These are phyloP conservation scores for Fusarium anguioides DNA, from an alignment of 2,329 filamentous ascomycete species.

Conservation along the genomic window DNA sequence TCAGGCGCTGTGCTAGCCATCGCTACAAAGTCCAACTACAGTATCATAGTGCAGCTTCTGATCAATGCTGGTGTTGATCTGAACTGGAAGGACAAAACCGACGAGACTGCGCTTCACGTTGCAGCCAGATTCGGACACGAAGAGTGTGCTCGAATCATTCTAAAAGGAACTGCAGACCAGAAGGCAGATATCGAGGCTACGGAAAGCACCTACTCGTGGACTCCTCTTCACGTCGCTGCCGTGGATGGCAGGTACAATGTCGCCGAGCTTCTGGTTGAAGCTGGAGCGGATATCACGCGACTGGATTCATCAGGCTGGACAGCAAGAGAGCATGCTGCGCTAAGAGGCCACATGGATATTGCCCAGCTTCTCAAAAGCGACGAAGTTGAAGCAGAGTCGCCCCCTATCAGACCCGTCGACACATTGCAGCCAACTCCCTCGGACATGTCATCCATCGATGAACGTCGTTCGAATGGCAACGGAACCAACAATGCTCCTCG, in stretches of 20 bases:
- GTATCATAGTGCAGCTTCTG: conserved; percentile 84
- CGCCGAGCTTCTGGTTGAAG: conserved; percentile 79
- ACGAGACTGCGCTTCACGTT: conserved; percentile 91
- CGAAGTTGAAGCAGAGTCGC: conserved; percentile 47
- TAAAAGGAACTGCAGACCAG: conserved; percentile 76
- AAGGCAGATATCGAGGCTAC: conserved; percentile 80
- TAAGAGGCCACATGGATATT: conserved; percentile 88
- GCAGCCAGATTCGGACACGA: conserved; percentile 89
- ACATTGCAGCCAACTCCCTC: conserved; percentile 41
- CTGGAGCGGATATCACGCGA: conserved; percentile 79
- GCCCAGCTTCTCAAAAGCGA: conserved; percentile 74
- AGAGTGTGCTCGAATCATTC: conserved; percentile 80
- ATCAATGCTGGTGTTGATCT: conserved; percentile 92
- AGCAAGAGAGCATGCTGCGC: conserved; percentile 88
- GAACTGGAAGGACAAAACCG: conserved; percentile 90
- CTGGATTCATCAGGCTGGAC: conserved; percentile 93
- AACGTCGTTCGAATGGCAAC: conserved; percentile 66
- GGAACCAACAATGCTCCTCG: conserved; percentile 60
- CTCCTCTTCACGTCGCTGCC: conserved; percentile 90
- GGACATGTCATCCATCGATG: conserved; percentile 70
- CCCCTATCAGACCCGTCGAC: conserved; percentile 34
- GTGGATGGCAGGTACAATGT: conserved; percentile 86
- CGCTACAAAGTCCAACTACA: conserved; percentile 88
- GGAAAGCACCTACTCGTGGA: conserved; percentile 92
- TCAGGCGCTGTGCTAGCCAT: conserved; percentile 89